Evolutionary conservation across 345 rosid genomes (phyloP).

Genomic region (Combretum micranthum): DNA sequence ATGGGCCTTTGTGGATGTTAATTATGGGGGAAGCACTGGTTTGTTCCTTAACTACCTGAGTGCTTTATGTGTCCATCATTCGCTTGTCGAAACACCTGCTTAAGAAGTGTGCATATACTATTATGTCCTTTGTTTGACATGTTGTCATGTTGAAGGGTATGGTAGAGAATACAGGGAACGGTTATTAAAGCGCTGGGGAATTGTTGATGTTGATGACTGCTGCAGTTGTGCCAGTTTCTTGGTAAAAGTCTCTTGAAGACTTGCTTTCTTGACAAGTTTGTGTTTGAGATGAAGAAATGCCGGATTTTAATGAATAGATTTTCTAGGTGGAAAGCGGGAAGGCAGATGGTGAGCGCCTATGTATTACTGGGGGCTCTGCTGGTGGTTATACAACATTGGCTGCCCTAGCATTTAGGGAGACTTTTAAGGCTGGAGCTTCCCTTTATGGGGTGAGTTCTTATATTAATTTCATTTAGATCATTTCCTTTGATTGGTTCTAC

Average conservation of each 20-base stretch:
- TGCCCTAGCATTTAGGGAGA: constrained; percentile 78
- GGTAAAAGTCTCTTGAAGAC: constrained; percentile 32
- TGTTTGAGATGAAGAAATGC: background rate
- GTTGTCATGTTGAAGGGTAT: constrained; percentile 50
- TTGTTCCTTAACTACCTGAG: constrained; percentile 19
- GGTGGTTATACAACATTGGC: constrained; percentile 98
- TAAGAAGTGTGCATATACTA: too few species aligned
- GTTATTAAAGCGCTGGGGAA: constrained; percentile 70
- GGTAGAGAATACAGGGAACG: constrained; percentile 95
- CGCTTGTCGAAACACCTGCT: too few species aligned
- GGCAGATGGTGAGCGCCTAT: constrained; percentile 65
- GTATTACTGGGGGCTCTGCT: constrained; percentile 98
- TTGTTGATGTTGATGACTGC: constrained; percentile 93
- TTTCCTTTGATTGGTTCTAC: background rate
- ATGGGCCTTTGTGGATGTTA: constrained; percentile 96
- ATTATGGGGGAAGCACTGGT: constrained; percentile 99
- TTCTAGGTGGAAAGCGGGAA: constrained; percentile 64
- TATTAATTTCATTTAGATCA: constrained; percentile 1
- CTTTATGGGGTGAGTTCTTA: constrained; percentile 67
- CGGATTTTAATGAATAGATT: background rate
- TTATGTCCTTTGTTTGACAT: too few species aligned
- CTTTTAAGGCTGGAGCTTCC: constrained; percentile 92
- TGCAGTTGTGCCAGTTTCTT: constrained; percentile 87
- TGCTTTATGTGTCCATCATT: background rate
- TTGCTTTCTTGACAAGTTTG: constrained; percentile 1